Base-by-base conservation (phyloP, 2,329 filamentous ascomycete genomes). In the Hymenoscyphus albidus region DNA sequence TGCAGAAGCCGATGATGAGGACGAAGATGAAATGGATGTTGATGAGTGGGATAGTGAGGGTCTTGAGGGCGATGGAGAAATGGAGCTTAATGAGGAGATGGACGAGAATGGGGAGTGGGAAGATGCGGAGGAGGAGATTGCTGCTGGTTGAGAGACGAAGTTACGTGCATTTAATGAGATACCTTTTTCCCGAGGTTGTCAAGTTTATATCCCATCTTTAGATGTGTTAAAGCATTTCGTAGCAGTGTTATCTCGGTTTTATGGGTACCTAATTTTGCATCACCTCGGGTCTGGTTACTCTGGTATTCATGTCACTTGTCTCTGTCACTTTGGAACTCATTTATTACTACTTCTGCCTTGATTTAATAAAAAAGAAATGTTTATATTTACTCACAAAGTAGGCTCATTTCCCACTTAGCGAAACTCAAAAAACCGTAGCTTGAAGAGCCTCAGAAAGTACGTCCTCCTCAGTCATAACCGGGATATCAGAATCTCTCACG, bases 1-100 rank as follows among this genome's bases (percentile, higher is more conserved):
- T 48, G 81, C 82, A 67, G 82, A 83, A 64, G 81, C 83, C 57
- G 81, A 82, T 48, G 82, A 82, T 51, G 77, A 78, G 13, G 82
- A 82, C 54, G 77, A 78, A 16, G 80, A 80, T 62, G 80, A 80
- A 55, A 80, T 79, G 65, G 79, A 80, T 68, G 78, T 80, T 42
- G 80, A 78, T 59, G 78, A 78, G 56, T 77, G 75, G 75, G 75
- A 77, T 61, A 73, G 69, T 60, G 75, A 77, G 60, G 75, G 72
- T 14, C 57, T 76, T 10, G 72, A 72, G 58, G 75, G 73, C 0
- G 75, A 77, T 67, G 73, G 65, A 2, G 74, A 76, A 58, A 69
- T 72, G 69, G 71, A 74, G 44, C 59, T 71, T 22, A 76, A 76
- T 63, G 72, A 76, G 67, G 69, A 73, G 40, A 72, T 72, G 67